phyloP scores from a whole-genome alignment of 2,329 filamentous ascomycete genomes.

The Fusarium brevicatenulatum region DNA sequence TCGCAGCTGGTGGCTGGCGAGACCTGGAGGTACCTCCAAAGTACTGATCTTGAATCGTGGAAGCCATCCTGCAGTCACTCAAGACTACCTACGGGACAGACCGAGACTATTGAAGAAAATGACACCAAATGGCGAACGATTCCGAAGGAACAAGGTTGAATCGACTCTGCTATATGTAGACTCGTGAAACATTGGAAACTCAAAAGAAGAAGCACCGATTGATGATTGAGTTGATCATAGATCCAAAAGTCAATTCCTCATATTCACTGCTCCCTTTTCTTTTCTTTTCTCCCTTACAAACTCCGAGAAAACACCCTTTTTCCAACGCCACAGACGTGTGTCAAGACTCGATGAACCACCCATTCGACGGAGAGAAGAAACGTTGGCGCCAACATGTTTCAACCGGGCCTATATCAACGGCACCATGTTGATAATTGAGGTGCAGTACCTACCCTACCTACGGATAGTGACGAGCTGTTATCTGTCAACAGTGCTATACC shows the following conservation, averaged over 20 bases:
- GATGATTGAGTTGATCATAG: neutral
- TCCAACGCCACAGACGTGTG: slow-evolving; percentile 33
- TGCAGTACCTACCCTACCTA: neutral
- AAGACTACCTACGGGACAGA: slow-evolving; percentile 15
- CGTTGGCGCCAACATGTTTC: slow-evolving; percentile 10
- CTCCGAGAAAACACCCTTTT: slow-evolving; percentile 5
- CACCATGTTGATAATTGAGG: neutral
- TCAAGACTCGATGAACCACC: slow-evolving; percentile 4
- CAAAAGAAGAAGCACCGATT: neutral
- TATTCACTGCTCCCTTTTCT: slow-evolving; percentile 1
- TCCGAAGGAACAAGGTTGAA: neutral
- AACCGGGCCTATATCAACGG: slow-evolving; percentile 11
- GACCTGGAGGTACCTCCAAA: slow-evolving; percentile 5
- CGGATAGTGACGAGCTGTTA: neutral
- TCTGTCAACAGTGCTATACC: neutral
- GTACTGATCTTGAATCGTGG: slow-evolving; percentile 1
- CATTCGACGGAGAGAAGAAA: slow-evolving; percentile 7
- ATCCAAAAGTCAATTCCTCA: neutral
- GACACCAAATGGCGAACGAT: neutral
- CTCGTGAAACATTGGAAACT: neutral
- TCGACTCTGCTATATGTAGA: neutral
- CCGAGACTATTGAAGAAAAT: slow-evolving; percentile 8
- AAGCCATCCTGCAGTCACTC: slow-evolving; percentile 16
- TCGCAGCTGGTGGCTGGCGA: slow-evolving; percentile 21
- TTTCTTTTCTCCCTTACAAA: slow-evolving; percentile 21